These are phyloP conservation scores for Sporothrix variecibatus DNA, from an alignment of 2,329 filamentous ascomycete genomes.

Conservation along the genomic window DNA sequence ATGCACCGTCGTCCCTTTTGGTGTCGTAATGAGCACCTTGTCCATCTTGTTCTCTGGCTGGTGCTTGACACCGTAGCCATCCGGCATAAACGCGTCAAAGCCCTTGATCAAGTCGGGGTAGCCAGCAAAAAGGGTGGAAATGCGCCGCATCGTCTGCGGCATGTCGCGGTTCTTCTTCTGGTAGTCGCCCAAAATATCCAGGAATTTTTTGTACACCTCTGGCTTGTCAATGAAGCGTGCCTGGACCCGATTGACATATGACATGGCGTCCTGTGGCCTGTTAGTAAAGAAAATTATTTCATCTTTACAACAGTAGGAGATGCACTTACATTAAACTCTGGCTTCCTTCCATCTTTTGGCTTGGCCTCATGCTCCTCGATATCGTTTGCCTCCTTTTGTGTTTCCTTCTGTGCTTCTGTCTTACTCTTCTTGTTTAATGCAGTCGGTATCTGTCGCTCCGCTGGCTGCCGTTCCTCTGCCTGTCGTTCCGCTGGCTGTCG, in stretches of 20 bases:
- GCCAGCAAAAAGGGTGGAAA: not conserved
- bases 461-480: not conserved
- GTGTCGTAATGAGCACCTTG: not conserved
- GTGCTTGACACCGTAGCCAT: not conserved
- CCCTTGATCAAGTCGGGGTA: not conserved
- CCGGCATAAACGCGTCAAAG: not conserved
- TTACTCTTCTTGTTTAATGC: not conserved
- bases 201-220: not conserved
- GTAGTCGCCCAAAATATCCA: not conserved
- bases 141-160: not conserved
- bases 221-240: not conserved
- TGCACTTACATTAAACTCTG: not conserved
- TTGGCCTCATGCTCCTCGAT: not conserved
- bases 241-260: not conserved
- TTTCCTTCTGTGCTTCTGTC: not conserved
- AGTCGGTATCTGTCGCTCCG: not conserved
- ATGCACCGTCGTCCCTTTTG: not conserved
- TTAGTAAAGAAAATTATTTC: not conserved
- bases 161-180: not conserved
- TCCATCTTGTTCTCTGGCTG: not conserved
- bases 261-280: not conserved
- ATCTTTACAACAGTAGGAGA: not conserved
- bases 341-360: not conserved
- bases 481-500: not conserved
- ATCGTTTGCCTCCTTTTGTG: not conserved